Conservation (phyloP, 345 rosid species). For the Odontarrhena argentea region DNA sequence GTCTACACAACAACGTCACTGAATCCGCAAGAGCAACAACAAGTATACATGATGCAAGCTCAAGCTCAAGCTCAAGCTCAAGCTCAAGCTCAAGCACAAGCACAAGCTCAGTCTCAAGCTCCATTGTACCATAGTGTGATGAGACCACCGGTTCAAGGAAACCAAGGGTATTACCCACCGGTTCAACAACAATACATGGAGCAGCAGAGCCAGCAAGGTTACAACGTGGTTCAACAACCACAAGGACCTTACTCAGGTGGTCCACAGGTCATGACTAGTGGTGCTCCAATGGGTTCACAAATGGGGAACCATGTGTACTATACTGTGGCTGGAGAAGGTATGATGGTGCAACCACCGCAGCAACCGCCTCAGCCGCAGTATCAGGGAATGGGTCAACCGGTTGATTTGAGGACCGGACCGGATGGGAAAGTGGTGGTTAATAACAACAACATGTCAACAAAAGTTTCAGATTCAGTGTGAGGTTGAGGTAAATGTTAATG, state of each 20-base stretch:
- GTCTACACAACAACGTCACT: slow-evolving; percentile 46
- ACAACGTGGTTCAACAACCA: slow-evolving; percentile 58
- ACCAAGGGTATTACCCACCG: slow-evolving; percentile 69
- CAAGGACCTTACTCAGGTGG: slow-evolving; percentile 39
- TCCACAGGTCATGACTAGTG: slow-evolving; percentile 38
- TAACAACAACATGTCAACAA: slow-evolving; percentile 23
- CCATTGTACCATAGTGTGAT: slow-evolving; percentile 45
- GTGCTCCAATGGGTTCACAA: slow-evolving; percentile 36
- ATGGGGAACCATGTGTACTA: slow-evolving; percentile 41
- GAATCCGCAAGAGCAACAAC: slow-evolving; percentile 62
- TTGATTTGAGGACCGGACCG: slow-evolving; percentile 37
- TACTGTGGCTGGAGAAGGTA: slow-evolving; percentile 38
- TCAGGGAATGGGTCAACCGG: slow-evolving; percentile 41
- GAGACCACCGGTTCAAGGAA: slow-evolving; percentile 56
- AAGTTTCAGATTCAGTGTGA: slow-evolving; percentile 35
- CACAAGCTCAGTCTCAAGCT: slow-evolving; percentile 46
- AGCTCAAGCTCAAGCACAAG: no score
- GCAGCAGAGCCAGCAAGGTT: slow-evolving; percentile 56
- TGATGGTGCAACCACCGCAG: slow-evolving; percentile 35
- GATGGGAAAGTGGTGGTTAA: slow-evolving; percentile 34
- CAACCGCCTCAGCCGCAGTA: slow-evolving; percentile 34
- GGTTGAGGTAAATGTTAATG: not conserved
- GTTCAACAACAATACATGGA: slow-evolving; percentile 68
- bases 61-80: not conserved
- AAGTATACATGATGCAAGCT: slow-evolving; percentile 55